Conservation (phyloP, 176 grass and related monocot species). For the Bromus sterilis region DNA sequence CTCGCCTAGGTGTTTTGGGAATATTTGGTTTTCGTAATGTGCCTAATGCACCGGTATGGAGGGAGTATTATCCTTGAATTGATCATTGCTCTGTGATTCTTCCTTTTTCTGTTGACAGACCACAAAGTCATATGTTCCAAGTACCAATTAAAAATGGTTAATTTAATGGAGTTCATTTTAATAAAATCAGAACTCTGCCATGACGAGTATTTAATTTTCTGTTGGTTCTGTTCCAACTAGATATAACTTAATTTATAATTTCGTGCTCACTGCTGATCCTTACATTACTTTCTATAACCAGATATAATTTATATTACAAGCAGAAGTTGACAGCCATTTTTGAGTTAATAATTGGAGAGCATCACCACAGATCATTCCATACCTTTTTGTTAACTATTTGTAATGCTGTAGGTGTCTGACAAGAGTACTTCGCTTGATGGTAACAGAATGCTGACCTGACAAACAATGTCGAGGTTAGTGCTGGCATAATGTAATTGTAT, state of each 20-base stretch:
- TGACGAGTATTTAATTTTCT: not conserved
- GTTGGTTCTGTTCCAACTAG: not conserved
- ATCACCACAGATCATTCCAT: not conserved
- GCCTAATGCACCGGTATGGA: too few relatives aligned
- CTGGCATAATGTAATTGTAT: conserved; percentile 10
- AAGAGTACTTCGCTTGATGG: conserved; percentile 74
- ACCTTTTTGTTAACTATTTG: conserved; percentile 55
- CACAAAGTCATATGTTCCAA: not conserved
- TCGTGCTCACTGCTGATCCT: not conserved
- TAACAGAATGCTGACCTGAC: conserved; percentile 73
- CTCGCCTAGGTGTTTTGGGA: too few relatives aligned
- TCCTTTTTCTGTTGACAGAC: not conserved
- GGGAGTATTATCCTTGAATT: not conserved
- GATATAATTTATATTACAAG: not conserved
- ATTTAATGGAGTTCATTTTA: not conserved
- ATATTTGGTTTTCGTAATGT: too few relatives aligned
- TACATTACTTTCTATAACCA: not conserved
- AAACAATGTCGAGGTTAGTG: conserved; percentile 58
- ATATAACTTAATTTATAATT: not conserved
- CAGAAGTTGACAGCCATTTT: conserved; percentile 2
- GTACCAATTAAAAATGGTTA: not conserved
- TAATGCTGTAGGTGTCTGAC: conserved; percentile 79
- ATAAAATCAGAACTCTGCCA: too few relatives aligned
- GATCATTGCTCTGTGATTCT: not conserved
- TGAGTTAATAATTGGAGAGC: conserved; percentile 16